Conservation (phyloP, 805 yeast species). For the Metschnikowia baotianmanensis region DNA sequence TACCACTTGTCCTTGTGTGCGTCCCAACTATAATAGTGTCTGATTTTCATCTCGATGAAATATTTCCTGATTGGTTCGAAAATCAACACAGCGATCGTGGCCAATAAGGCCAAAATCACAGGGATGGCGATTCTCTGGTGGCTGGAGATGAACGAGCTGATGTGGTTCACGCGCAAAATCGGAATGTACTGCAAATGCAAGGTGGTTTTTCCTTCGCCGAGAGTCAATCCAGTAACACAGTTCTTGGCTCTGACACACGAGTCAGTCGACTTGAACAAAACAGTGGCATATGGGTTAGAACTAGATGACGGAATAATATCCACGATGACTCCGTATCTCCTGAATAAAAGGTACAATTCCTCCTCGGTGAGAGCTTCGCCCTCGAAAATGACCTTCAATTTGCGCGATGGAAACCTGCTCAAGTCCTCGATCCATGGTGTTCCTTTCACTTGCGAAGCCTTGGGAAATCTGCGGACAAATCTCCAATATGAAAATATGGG, state of each 20-base stretch:
- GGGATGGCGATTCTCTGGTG: conserved; percentile 88
- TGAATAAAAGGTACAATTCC: conserved; percentile 71
- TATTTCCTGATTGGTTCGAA: conserved; percentile 92
- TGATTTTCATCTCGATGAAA: conserved; percentile 70
- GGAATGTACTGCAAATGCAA: conserved; percentile 75
- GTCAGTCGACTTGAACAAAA: conserved; percentile 54
- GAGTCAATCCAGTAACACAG: conserved; percentile 77
- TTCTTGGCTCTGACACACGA: conserved; percentile 85
- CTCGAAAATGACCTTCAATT: conserved; percentile 65
- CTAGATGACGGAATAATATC: conserved; percentile 67
- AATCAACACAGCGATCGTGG: conserved; percentile 77
- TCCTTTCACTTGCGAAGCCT: conserved; percentile 78
- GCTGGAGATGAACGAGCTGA: conserved; percentile 58
- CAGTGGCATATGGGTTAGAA: conserved; percentile 43
- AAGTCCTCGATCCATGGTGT: conserved; percentile 96
- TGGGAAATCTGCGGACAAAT: conserved; percentile 34
- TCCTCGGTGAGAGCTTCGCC: conserved; percentile 80
- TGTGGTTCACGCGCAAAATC: conserved; percentile 47
- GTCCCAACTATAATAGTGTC: conserved; percentile 55
- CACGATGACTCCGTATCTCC: conserved; percentile 81
- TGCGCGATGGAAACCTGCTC: conserved; percentile 66
- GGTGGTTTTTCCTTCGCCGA: conserved; percentile 51
- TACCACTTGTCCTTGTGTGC: conserved; percentile 37
- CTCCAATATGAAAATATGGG: conserved; percentile 11
- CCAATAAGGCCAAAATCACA: conserved; percentile 67